These are phyloP conservation scores for Penicillium brevicompactum DNA, from an alignment of 2,329 filamentous ascomycete genomes.

Conservation along the genomic window DNA sequence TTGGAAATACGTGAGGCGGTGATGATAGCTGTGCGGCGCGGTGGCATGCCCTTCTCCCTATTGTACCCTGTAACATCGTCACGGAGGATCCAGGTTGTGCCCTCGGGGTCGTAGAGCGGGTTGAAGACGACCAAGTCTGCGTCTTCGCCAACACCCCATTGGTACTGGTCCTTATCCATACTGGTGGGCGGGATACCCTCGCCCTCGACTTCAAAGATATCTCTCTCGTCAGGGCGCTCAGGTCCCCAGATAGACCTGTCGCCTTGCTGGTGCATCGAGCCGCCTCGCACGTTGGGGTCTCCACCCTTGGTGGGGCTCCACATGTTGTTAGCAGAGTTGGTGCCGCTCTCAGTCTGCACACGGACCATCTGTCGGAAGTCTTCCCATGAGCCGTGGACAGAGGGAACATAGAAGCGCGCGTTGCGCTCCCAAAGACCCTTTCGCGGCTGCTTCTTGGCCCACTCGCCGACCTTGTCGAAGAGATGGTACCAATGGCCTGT, in stretches of 20 bases:
- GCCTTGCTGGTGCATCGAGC: slow-evolving; percentile 37
- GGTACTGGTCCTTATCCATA: slow-evolving; percentile 77
- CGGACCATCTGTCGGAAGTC: slow-evolving; percentile 77
- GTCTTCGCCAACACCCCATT: slow-evolving; percentile 87
- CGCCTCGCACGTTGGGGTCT: slow-evolving; percentile 23
- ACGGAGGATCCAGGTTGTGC: slow-evolving; percentile 79
- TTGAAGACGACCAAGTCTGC: slow-evolving; percentile 91
- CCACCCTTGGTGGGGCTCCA: slow-evolving; percentile 57
- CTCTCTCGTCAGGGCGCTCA: slow-evolving; percentile 65
- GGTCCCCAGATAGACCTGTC: slow-evolving; percentile 83
- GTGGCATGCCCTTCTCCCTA: slow-evolving; percentile 60
- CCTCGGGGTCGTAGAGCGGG: slow-evolving; percentile 86
- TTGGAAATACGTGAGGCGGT: slow-evolving; percentile 82
- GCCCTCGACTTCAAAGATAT: slow-evolving; percentile 73
- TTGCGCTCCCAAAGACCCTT: slow-evolving; percentile 83
- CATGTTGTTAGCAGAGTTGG: slow-evolving; percentile 65
- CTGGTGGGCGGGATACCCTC: slow-evolving; percentile 71
- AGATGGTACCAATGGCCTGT: slow-evolving; percentile 83
- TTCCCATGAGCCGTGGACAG: slow-evolving; percentile 75
- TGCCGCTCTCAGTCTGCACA: slow-evolving; percentile 72
- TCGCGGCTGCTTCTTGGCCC: slow-evolving; percentile 72
- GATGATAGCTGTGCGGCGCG: slow-evolving; percentile 84
- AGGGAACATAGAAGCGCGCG: slow-evolving; percentile 74
- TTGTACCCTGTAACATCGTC: slow-evolving; percentile 88
- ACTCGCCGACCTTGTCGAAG: slow-evolving; percentile 68